Percentiles rank a stretch among this genome's conserved stretches.
Evolutionary conservation across 345 rosid species (phyloP).

Genomic region (Citrus inodora): DNA sequence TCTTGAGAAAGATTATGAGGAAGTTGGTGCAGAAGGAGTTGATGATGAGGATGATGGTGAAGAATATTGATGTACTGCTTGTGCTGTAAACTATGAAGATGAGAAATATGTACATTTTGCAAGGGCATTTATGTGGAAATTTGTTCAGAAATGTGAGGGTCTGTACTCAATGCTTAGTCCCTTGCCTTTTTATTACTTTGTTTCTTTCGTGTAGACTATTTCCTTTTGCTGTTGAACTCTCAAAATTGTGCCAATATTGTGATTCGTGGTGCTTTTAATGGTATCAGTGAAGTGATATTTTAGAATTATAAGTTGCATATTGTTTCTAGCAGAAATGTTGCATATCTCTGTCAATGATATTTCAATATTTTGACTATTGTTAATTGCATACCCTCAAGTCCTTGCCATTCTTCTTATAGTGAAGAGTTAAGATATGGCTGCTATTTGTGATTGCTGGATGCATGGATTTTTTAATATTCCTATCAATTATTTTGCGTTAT

Average conservation of each 20-base stretch:
- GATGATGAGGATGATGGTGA: slow-evolving; percentile 61
- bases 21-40: slow-evolving; percentile 63
- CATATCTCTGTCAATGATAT: too few relatives aligned
- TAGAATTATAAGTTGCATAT: background rate
- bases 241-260: background rate
- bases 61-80: slow-evolving; percentile 31
- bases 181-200: background rate
- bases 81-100: background rate
- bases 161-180: background rate
- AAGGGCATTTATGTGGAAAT: background rate
- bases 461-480: background rate
- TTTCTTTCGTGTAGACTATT: background rate
- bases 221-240: background rate
- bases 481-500: background rate
- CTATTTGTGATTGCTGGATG: background rate
- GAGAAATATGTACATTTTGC: background rate
- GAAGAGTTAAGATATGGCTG: background rate
- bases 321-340: background rate
- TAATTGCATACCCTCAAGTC: background rate
- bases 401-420: background rate
- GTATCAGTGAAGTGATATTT: slow-evolving; percentile 6
- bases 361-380: background rate
- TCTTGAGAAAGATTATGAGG: slow-evolving; percentile 53
- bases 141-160: background rate
- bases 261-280: background rate